Evolutionary conservation across 1,139 yeast species (phyloP), one percentile per base, ranked within the genome.

Genomic region (Tardiomyces blankii): DNA sequence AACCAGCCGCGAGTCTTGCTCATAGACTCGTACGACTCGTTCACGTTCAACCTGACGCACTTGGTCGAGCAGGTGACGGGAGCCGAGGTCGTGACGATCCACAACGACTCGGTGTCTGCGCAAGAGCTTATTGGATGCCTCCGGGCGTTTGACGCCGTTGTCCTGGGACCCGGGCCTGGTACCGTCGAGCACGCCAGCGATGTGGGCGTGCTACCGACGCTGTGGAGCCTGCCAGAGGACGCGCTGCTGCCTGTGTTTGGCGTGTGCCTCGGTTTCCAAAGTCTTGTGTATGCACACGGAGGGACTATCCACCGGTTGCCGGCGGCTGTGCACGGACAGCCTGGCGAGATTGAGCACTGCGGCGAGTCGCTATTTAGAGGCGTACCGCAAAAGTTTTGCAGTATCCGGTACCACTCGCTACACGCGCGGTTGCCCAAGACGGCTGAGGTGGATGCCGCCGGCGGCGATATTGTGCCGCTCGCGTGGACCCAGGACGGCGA

Each of bases 161-260:
- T 91, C 0, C 73, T 91, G 13, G 98, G 98, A 0, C 99, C 99
- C 0, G 99, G 99, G 0, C 99, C 99, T 0, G 99, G 99, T 0
- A 79, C 84, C 54, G 98, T 98, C 0, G 66, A 67, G 2, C 73
- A 68, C 40, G 61, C 71, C 0, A 51, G 61, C 1, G 97, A 89
- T 59, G 78, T 84, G 21, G 97, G 96, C 0, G 73, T 88, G 5
- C 75, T 88, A n/a, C 75, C 78, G 3, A 70, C 72, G 58, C 55
- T 85, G 19, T 75, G 69, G 66, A 46, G 50, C 2, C 45, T 61
- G 18, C 45, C 51, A 14, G 48, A 46, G 2, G 44, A 48, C 64
- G 46, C 58, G 57, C 45, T 63, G 0, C 64, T 84, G 1, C 97
- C 98, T 0, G 73, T 88, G 0, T 66, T 93, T 44, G 99, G 99